Percentiles rank a stretch among this genome's conserved stretches.
These are phyloP conservation scores for Solanum chilense DNA, from an alignment of 257 asterid genomes.

Conservation along the genomic window DNA sequence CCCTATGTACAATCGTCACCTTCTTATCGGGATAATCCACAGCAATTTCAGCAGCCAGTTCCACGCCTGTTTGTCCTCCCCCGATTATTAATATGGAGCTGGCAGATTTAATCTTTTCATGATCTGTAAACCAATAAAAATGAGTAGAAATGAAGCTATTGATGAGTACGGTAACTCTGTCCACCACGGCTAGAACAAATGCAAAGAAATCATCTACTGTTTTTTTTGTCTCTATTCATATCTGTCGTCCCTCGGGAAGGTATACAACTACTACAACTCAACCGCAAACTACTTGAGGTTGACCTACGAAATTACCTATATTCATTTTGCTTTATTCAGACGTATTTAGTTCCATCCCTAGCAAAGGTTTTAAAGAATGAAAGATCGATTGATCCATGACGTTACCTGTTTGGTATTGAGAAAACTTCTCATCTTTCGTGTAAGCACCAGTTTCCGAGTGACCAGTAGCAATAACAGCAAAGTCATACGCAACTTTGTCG, in stretches of 20 bases:
- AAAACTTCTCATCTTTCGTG: slow-evolving; percentile 4
- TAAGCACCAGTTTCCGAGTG: not conserved
- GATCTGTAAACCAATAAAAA: not conserved
- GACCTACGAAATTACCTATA: not conserved
- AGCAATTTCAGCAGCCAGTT: slow-evolving; percentile 11
- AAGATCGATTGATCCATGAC: not conserved
- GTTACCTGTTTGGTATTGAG: slow-evolving; percentile 1
- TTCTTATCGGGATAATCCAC: slow-evolving; percentile 10
- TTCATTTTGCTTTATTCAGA: not conserved
- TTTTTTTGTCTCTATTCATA: no score
- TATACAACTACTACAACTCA: not conserved
- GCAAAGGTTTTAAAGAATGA: not conserved
- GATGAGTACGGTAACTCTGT: not conserved
- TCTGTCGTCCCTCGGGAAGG: not conserved
- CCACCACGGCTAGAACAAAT: not conserved
- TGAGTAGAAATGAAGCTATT: not conserved
- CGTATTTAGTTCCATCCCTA: not conserved
- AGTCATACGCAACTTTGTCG: not conserved
- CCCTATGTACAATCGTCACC: slow-evolving; percentile 10
- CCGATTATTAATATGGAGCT: slow-evolving; percentile 3
- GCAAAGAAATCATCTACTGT: not conserved
- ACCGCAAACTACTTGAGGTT: not conserved
- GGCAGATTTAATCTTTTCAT: slow-evolving; percentile 1
- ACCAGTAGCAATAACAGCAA: slow-evolving; percentile 7
- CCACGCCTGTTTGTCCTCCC: slow-evolving; percentile 16